phyloP scores from a whole-genome alignment of 2,329 filamentous ascomycete species.

The Fusarium heterosporum region DNA sequence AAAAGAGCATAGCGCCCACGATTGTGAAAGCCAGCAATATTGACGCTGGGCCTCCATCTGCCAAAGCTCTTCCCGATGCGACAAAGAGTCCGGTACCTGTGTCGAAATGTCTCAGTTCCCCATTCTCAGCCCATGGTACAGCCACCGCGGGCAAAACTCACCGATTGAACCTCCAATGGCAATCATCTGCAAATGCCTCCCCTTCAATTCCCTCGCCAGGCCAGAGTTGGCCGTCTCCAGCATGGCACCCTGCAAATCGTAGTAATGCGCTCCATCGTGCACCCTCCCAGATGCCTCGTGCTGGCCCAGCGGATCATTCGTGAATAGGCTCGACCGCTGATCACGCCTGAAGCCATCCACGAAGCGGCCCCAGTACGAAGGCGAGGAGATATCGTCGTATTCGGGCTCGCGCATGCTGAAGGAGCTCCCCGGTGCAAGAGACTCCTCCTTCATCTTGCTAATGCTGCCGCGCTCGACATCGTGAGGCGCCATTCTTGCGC shows the following conservation, averaged over 20 bases:
- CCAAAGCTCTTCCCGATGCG: conserved; percentile 78
- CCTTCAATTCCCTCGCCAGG: conserved; percentile 81
- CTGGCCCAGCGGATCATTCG: conserved; percentile 56
- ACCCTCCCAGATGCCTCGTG: conserved; percentile 47
- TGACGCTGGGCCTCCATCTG: conserved; percentile 80
- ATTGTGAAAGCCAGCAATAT: conserved; percentile 81
- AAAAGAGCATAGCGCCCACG: conserved; percentile 89
- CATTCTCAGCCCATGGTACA: conserved; percentile 2
- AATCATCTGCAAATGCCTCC: conserved; percentile 95
- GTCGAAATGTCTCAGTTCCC: conserved; percentile 26
- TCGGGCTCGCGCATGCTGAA: conserved; percentile 64
- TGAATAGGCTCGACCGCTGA: conserved; percentile 61
- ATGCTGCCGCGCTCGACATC: conserved; percentile 69
- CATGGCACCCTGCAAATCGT: conserved; percentile 68
- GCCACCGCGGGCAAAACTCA: conserved; percentile 49
- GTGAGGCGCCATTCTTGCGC: conserved; percentile 56
- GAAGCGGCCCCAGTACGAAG: conserved; percentile 57
- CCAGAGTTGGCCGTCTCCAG: conserved; percentile 81
- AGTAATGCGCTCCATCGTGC: conserved; percentile 61
- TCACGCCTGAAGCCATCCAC: conserved; percentile 74
- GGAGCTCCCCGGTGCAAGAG: conserved; percentile 61
- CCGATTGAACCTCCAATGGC: conserved; percentile 93
- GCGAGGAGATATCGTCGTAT: conserved; percentile 55
- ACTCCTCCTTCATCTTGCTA: conserved; percentile 68
- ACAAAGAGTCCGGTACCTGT: conserved; percentile 87